Conservation (phyloP, 257 asterid species). For the Solanum virginianum region DNA sequence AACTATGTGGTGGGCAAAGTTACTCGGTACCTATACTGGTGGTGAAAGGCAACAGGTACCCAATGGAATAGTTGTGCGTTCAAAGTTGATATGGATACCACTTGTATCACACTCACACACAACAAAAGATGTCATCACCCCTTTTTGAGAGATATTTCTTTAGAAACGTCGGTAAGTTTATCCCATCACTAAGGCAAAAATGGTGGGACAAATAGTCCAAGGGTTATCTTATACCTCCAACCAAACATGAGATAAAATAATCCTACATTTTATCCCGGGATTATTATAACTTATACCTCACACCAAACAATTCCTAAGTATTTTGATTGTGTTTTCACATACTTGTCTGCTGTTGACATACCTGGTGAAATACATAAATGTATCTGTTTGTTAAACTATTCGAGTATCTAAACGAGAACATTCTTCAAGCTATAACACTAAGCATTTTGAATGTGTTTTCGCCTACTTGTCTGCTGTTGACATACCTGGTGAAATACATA, state of each 20-base stretch:
- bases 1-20: not conserved
- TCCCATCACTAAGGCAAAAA: too few species aligned
- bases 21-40: not conserved
- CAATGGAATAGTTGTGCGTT: not conserved
- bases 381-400: not conserved
- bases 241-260: too few species aligned
- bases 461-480: not conserved
- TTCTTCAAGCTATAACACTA: not conserved
- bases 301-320: too few species aligned
- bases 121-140: not conserved
- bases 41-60: not conserved
- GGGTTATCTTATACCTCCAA: too few species aligned
- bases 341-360: not conserved
- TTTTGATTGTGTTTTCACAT: not conserved
- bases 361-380: not conserved
- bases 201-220: too few species aligned
- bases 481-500: not conserved
- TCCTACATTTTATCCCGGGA: too few species aligned
- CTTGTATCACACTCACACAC: not conserved
- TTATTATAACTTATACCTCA: too few species aligned
- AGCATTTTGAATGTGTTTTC: not conserved
- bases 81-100: not conserved
- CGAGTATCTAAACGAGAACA: not conserved
- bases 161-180: not conserved
- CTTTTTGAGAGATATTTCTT: not conserved